A percentile compares a stretch with the other conserved stretches of the same genome.
phyloP scores from a whole-genome alignment of 345 rosid species.

The Clarkia xantiana region DNA sequence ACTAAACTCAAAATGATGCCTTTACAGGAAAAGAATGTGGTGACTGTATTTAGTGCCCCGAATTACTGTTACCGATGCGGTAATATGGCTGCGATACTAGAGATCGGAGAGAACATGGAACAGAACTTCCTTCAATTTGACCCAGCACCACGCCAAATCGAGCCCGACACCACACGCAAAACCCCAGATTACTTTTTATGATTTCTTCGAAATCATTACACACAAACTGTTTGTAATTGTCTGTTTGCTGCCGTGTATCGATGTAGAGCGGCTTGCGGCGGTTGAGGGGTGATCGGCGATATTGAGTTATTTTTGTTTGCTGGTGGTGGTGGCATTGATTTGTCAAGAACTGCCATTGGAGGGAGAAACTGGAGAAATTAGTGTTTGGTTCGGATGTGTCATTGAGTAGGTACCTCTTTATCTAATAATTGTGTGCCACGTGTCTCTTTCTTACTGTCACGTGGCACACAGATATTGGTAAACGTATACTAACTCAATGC shows the following conservation, averaged over 20 bases:
- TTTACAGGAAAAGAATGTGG: constrained; percentile 70
- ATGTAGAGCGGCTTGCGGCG: constrained; percentile 15
- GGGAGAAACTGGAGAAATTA: too few species aligned
- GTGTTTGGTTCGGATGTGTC: too few species aligned
- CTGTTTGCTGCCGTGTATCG: constrained; percentile 16
- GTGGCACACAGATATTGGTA: too few species aligned
- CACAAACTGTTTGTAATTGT: constrained; percentile 24
- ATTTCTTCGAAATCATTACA: constrained; percentile 15
- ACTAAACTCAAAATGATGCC: neutral
- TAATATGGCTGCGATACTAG: constrained; percentile 92
- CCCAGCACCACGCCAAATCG: constrained; percentile 86
- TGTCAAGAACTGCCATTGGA: too few species aligned
- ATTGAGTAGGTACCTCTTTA: too few species aligned
- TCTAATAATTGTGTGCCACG: too few species aligned
- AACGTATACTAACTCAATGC: too few species aligned
- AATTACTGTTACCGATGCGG: constrained; percentile 91
- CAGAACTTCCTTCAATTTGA: constrained; percentile 89
- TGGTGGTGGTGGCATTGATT: too few species aligned
- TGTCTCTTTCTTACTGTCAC: too few species aligned
- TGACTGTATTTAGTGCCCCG: constrained; percentile 90
- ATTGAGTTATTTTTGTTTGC: too few species aligned
- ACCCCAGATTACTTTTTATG: constrained; percentile 93
- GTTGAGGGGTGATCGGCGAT: too few species aligned
- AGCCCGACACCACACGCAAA: constrained; percentile 82
- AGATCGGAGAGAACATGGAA: constrained; percentile 84